Percentiles rank a stretch among this genome's conserved stretches.
Evolutionary conservation across 257 asterid genomes (phyloP).

Genomic region (Primulina huaijiensis): DNA sequence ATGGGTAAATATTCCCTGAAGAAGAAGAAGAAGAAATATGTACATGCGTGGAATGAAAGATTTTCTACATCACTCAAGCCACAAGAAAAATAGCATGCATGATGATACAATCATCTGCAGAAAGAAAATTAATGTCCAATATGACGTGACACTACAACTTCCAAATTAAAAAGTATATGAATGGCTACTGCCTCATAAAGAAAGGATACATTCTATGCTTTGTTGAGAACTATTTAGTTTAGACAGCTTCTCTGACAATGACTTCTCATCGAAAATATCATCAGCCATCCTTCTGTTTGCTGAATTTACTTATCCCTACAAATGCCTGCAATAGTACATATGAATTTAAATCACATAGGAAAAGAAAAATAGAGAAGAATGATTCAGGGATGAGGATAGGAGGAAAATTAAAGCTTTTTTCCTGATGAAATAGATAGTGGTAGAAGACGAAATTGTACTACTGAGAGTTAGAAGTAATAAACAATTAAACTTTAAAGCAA

Average conservation of each 20-base stretch:
- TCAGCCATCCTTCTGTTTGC: constrained; percentile 53
- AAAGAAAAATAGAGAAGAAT: not conserved
- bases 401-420: not conserved
- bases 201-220: constrained; percentile 95
- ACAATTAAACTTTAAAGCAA: not conserved
- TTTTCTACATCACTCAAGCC: not conserved
- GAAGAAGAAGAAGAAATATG: not conserved
- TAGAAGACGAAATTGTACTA: not conserved
- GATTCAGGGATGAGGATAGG: not conserved
- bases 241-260: constrained; percentile 74
- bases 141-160: not conserved
- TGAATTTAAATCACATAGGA: constrained; percentile 2
- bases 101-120: not conserved
- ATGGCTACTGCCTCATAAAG: constrained; percentile 14
- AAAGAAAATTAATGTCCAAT: not conserved
- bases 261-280: constrained; percentile 54
- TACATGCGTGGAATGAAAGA: not conserved
- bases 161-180: not conserved
- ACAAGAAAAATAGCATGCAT: not conserved
- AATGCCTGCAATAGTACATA: constrained; percentile 33
- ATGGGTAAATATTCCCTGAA: not conserved
- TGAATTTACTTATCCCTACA: constrained; percentile 13
- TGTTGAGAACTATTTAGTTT: constrained; percentile 95
- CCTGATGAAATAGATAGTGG: not conserved
- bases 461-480: not conserved